A percentile compares a stretch with the other conserved stretches of the same genome.
phyloP scores from a whole-genome alignment of 139 green algal species.

The Parachlorella kessleri region DNA sequence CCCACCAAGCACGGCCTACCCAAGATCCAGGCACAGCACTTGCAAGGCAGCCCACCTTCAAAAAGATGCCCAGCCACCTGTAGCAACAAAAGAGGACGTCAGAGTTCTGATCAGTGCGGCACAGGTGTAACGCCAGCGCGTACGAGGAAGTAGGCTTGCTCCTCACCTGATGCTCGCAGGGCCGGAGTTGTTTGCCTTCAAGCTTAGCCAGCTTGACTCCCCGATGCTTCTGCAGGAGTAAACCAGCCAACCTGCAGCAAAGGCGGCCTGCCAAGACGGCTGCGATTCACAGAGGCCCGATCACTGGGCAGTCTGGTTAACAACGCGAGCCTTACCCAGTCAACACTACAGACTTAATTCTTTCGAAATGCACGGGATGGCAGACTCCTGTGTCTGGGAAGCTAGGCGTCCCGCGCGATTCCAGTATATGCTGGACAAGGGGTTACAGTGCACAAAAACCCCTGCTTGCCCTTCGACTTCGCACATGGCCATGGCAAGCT shows the following conservation, averaged over 20 bases:
- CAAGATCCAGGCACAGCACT: too few species aligned
- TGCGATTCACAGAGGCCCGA: too few species aligned
- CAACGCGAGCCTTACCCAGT: too few species aligned
- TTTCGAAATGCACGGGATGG: neutral
- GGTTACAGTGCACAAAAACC: too few species aligned
- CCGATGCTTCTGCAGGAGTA: neutral
- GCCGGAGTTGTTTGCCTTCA: slow-evolving; percentile 28
- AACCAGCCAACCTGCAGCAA: neutral
- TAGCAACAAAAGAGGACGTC: neutral
- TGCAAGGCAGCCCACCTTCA: slow-evolving; percentile 38
- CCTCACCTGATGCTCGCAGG: slow-evolving; percentile 55
- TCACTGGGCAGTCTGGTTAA: too few species aligned
- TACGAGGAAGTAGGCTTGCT: neutral
- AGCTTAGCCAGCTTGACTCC: neutral
- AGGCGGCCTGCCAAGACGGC: neutral
- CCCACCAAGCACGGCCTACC: too few species aligned
- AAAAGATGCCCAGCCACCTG: slow-evolving; percentile 67
- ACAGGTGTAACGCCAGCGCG: neutral
- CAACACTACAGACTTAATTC: neutral
- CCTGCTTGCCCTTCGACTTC: too few species aligned
- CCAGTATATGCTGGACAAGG: too few species aligned
- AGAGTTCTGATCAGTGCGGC: neutral
- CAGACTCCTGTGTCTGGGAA: too few species aligned
- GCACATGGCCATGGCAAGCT: too few species aligned
- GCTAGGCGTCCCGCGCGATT: too few species aligned